Evolutionary conservation across 2,329 filamentous ascomycete species (phyloP).

Genomic region (Graphiopsis chlorocephala): DNA sequence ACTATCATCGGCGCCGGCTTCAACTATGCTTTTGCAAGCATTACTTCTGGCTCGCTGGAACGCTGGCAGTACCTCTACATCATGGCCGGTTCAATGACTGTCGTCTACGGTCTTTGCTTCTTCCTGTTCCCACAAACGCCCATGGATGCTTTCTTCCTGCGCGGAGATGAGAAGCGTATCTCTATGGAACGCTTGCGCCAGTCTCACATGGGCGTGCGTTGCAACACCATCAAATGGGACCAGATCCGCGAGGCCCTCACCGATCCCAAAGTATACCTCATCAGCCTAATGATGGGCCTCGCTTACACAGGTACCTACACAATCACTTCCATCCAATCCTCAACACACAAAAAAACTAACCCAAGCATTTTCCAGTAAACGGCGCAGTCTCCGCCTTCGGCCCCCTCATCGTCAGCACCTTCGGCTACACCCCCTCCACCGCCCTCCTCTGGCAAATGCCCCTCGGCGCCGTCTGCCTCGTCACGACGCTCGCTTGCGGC

Average conservation of each 20-base stretch:
- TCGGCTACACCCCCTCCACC: slow-evolving; percentile 62
- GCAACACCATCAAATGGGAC: slow-evolving; percentile 53
- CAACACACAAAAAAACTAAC: background rate
- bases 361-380: slow-evolving; percentile 49
- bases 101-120: slow-evolving; percentile 58
- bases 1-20: slow-evolving; percentile 47
- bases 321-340: background rate
- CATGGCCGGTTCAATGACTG: slow-evolving; percentile 51
- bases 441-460: slow-evolving; percentile 74
- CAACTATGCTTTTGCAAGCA: slow-evolving; percentile 47
- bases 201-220: slow-evolving; percentile 59
- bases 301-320: slow-evolving; percentile 50
- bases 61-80: slow-evolving; percentile 36
- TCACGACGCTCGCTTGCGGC: slow-evolving; percentile 10
- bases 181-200: slow-evolving; percentile 53
- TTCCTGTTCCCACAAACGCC: slow-evolving; percentile 59
- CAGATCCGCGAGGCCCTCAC: slow-evolving; percentile 55
- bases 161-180: slow-evolving; percentile 48
- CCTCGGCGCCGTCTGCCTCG: slow-evolving; percentile 60
- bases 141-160: slow-evolving; percentile 52
- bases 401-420: slow-evolving; percentile 68
- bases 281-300: slow-evolving; percentile 16
- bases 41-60: slow-evolving; percentile 37
- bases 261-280: slow-evolving; percentile 47
- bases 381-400: slow-evolving; percentile 70